Percentiles rank a stretch among this genome's conserved stretches.
Evolutionary conservation across 805 yeast genomes (phyloP).

Genomic region (Huiozyma naganishii): DNA sequence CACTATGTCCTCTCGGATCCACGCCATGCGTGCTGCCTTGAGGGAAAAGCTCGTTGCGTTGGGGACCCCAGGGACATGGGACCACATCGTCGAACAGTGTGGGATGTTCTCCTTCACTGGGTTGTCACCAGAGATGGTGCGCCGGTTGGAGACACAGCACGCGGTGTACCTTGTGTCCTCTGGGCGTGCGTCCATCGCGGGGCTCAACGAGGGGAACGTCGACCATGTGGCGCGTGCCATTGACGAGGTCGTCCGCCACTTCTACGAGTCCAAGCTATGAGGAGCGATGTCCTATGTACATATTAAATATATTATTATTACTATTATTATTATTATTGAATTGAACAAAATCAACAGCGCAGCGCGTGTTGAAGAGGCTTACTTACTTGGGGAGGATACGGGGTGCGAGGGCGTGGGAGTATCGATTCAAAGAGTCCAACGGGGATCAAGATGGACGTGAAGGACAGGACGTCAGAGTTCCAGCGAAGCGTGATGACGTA

Average conservation of each 20-base stretch:
- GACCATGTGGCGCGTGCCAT: slow-evolving; percentile 69
- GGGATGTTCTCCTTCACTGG: slow-evolving; percentile 98
- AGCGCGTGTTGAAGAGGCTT: no score
- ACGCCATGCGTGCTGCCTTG: slow-evolving; percentile 62
- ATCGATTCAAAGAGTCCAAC: no score
- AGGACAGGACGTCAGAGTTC: slow-evolving; percentile 86
- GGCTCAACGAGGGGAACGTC: slow-evolving; percentile 72
- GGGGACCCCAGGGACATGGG: slow-evolving; percentile 85
- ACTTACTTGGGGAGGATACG: no score
- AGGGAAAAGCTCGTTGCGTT: slow-evolving; percentile 49
- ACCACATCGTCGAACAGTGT: slow-evolving; percentile 77
- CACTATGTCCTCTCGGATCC: slow-evolving; percentile 81
- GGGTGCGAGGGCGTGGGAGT: no score
- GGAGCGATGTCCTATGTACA: neutral
- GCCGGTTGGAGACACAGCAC: slow-evolving; percentile 61
- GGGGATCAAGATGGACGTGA: slow-evolving; percentile 28
- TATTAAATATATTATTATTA: neutral
- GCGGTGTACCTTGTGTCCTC: slow-evolving; percentile 71
- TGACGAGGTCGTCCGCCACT: slow-evolving; percentile 56
- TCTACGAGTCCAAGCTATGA: slow-evolving; percentile 27
- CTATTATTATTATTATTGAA: no score
- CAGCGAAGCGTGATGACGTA: slow-evolving; percentile 80
- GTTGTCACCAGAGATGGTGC: slow-evolving; percentile 62
- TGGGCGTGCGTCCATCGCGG: slow-evolving; percentile 92
- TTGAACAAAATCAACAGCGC: no score